Evolutionary conservation across 2,329 filamentous ascomycete genomes (phyloP).

Genomic region (Remersonia thermophila): DNA sequence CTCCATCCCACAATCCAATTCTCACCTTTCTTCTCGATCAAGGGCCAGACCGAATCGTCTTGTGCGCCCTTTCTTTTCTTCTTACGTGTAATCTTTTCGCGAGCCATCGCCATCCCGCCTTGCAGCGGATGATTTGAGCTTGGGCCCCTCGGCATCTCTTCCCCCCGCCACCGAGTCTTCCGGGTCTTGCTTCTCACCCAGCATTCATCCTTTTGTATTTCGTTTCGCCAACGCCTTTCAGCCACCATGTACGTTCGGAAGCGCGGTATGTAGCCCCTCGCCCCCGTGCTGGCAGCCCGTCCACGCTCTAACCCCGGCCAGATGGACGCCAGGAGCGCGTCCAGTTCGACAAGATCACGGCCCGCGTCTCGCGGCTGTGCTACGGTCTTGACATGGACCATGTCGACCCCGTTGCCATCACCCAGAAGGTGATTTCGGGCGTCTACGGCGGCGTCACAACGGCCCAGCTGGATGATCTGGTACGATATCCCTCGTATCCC

Average conservation of each 20-base stretch:
- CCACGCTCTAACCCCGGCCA: slow-evolving; percentile 28
- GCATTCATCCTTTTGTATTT: slow-evolving; percentile 5
- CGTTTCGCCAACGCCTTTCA: slow-evolving; percentile 4
- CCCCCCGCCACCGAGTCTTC: background rate
- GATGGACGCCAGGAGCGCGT: slow-evolving; percentile 99
- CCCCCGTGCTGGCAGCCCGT: background rate
- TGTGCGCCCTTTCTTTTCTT: slow-evolving; percentile 7
- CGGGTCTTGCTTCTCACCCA: slow-evolving; percentile 5
- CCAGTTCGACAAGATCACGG: slow-evolving; percentile 99
- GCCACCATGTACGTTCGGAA: slow-evolving; percentile 49
- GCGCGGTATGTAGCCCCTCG: slow-evolving; percentile 37
- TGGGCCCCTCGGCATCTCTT: too few relatives aligned
- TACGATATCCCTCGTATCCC: slow-evolving; percentile 50
- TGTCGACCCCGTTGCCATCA: slow-evolving; percentile 95
- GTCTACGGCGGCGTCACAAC: slow-evolving; percentile 98
- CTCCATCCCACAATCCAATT: background rate
- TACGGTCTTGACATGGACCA: slow-evolving; percentile 92
- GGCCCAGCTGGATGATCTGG: slow-evolving; percentile 89
- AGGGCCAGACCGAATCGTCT: slow-evolving; percentile 1
- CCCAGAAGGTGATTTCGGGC: slow-evolving; percentile 97
- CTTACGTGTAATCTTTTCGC: slow-evolving; percentile 1
- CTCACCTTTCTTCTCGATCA: background rate
- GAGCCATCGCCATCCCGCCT: too few relatives aligned
- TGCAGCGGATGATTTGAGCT: too few relatives aligned
- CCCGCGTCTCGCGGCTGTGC: slow-evolving; percentile 91